Evolutionary conservation across 2,329 filamentous ascomycete genomes (phyloP), one percentile per base, ranked within the genome.

Genomic region (Tolypocladium ophioglossoides): DNA sequence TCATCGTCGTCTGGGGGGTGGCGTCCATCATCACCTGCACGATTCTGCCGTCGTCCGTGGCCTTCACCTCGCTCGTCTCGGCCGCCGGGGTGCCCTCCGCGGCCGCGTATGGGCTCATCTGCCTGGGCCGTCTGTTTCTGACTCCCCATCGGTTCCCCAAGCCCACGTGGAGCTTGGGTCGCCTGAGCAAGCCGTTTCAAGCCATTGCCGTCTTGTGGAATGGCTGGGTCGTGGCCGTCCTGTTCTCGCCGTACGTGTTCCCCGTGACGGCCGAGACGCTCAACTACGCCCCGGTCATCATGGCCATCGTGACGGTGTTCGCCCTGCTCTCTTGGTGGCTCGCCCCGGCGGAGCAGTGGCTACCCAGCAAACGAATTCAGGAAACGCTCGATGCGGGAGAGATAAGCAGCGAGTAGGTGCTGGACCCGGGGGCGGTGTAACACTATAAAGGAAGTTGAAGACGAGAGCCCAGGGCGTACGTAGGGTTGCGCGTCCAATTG

Each of bases 1-100:
- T 84, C 46, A 73, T 80, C 20, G 78, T 83, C 11, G 79, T 83
- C 58, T 80, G 79, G 72, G 72, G 59, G 2, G 76, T 82, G 11
- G 73, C 77, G 1, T 70, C 79, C 2, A 59, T 82, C 22, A 68
- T 83, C 38, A 79, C 78, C 18, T 84, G 80, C 70, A 83, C 78
- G 0, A 79, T 83, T 51, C 68, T 84, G 1, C 76, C 80, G 0
- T 83, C 79, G 0, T 64, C 68, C 10, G 75, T 78, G 7, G 77
- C 76, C 6, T 79, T 79, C 61, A 79, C 76, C 0, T 79, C 77
- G 0, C 71, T 79, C 11, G 76, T 79, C 48, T 79, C 77, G 0
- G 76, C 76, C 0, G 74, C 77, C 16, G 76, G 76, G 27, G 76
- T 78, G 0, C 76, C 76, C 6, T 78, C 75, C 3, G 74, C 75